Conservation (phyloP, 1,139 yeast species). For the Kodamaea plutei region DNA sequence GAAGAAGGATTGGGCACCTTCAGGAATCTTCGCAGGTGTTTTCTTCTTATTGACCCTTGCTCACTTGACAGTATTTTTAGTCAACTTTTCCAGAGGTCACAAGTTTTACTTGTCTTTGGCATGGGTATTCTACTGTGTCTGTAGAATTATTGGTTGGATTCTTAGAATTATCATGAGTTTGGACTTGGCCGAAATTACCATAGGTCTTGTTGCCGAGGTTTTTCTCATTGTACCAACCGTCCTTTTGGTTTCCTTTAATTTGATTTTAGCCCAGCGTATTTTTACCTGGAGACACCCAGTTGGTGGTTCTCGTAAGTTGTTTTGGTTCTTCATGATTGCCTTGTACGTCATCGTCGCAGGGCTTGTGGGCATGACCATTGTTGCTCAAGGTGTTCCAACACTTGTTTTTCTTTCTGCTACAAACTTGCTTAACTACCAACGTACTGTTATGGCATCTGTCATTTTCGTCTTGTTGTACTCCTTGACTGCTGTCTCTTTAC, state of each 20-base stretch:
- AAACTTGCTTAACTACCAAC: constrained; percentile 23
- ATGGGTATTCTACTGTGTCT: constrained; percentile 28
- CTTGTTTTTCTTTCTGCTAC: constrained; percentile 23
- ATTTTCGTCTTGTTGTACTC: constrained; percentile 32
- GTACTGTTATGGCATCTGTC: constrained; percentile 29
- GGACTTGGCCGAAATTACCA: constrained; percentile 20
- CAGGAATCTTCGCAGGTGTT: constrained; percentile 27
- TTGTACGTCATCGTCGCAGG: constrained; percentile 29
- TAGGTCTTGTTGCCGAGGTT: constrained; percentile 33
- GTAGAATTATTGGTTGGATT: constrained; percentile 30
- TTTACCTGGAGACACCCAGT: constrained; percentile 49
- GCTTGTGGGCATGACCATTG: constrained; percentile 30
- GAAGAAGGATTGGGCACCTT: constrained; percentile 26
- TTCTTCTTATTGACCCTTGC: constrained; percentile 24
- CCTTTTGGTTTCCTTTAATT: constrained; percentile 33
- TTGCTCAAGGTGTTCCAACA: constrained; percentile 35
- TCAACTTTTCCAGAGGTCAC: constrained; percentile 35
- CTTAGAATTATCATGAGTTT: constrained; percentile 29
- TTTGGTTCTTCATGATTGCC: constrained; percentile 32
- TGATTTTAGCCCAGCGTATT: constrained; percentile 39
- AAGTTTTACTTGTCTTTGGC: constrained; percentile 30
- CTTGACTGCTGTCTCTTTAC: constrained; percentile 33
- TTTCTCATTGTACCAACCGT: constrained; percentile 33
- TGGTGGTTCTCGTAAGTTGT: constrained; percentile 38
- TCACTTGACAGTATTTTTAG: constrained; percentile 25